Conservation (phyloP, 352 stramenopile species). For the Globisporangium irregulare region DNA sequence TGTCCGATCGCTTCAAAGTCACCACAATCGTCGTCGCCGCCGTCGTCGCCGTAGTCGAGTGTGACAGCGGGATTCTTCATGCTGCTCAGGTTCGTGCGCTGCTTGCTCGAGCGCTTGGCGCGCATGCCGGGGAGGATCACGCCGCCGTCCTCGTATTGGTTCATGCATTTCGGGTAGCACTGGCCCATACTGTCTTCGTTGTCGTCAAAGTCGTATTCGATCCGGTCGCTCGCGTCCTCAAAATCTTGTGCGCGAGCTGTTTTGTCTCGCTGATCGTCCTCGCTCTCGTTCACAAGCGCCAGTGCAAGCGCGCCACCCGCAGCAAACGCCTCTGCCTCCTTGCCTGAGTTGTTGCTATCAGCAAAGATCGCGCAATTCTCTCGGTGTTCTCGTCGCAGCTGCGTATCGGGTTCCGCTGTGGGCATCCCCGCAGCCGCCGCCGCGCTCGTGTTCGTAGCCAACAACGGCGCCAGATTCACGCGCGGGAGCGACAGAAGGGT, state of each 20-base stretch:
- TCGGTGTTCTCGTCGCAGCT: constrained; percentile 4
- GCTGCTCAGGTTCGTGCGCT: constrained; percentile 1
- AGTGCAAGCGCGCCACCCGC: not conserved
- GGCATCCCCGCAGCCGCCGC: not conserved
- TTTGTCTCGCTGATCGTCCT: not conserved
- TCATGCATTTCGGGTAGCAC: constrained; percentile 54
- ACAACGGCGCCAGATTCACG: constrained; percentile 20
- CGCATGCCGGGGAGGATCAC: constrained; percentile 8
- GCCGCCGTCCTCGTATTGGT: constrained; percentile 13
- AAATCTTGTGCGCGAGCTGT: constrained; percentile 1
- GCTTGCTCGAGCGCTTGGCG: constrained; percentile 10
- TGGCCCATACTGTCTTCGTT: constrained; percentile 24
- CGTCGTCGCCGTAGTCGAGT: not conserved
- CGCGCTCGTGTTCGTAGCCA: not conserved
- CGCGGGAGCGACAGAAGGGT: constrained; percentile 9
- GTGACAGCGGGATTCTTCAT: not conserved
- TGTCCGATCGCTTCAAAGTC: constrained; percentile 8
- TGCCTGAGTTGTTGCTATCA: not conserved
- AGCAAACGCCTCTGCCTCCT: constrained; percentile 2
- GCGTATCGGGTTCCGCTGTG: not conserved
- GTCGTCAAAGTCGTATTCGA: not conserved
- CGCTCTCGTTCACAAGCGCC: not conserved
- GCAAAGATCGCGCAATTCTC: not conserved
- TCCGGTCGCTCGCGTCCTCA: not conserved
- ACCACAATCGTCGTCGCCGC: not conserved